phyloP scores from a whole-genome alignment of 1,139 yeast genomes.

The Zygosaccharomyces sapae region DNA sequence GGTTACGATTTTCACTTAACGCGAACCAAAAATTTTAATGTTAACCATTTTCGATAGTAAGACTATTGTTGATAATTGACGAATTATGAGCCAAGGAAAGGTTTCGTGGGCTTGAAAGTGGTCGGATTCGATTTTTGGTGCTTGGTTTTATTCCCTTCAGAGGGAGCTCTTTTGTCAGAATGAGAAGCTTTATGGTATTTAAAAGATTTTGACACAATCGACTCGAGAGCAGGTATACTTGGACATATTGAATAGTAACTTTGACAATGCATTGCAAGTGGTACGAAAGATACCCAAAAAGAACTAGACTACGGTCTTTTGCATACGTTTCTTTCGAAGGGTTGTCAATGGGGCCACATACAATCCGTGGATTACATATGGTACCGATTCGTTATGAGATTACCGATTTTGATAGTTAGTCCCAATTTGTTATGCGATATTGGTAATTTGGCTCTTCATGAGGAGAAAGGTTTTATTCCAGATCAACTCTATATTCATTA shows the following conservation, averaged over 20 bases:
- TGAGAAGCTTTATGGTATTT: constrained; percentile 5
- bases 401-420: constrained; percentile 19
- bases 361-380: constrained; percentile 29
- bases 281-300: constrained; percentile 18
- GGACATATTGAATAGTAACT: constrained; percentile 28
- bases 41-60: not conserved
- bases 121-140: no score
- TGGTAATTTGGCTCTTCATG: constrained; percentile 25
- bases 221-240: constrained; percentile 17
- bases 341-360: constrained; percentile 31
- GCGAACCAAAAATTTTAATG: constrained; percentile 1
- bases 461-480: constrained; percentile 24
- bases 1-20: constrained; percentile 2
- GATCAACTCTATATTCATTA: constrained; percentile 26
- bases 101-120: not conserved
- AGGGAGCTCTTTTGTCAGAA: not conserved
- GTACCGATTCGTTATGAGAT: constrained; percentile 30
- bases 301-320: constrained; percentile 26
- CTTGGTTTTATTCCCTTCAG: not conserved
- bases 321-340: constrained; percentile 23
- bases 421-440: constrained; percentile 29
- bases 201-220: constrained; percentile 15
- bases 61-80: not conserved
- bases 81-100: not conserved
- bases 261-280: constrained; percentile 20